Conservation (phyloP, 1,284 basidiomycete species). For the Puccinia hordei region DNA sequence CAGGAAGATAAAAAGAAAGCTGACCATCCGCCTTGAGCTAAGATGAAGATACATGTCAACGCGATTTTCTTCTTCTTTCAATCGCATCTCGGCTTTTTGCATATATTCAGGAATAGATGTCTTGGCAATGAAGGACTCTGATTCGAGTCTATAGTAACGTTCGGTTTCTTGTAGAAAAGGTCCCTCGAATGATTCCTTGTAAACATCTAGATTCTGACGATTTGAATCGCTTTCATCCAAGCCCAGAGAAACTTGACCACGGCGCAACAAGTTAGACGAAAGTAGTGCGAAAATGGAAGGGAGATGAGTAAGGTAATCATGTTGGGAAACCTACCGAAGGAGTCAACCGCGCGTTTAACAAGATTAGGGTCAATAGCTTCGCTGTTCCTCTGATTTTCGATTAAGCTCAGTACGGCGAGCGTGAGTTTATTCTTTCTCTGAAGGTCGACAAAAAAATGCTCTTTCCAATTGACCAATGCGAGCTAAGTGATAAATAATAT, state of each 20-base stretch:
- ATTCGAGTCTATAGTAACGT: constrained; percentile 87
- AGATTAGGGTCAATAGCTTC: constrained; percentile 89
- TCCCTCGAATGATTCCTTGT: constrained; percentile 84
- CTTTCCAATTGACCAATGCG: constrained; percentile 92
- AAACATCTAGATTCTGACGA: constrained; percentile 90
- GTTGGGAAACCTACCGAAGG: constrained; percentile 65
- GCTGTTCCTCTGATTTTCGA: constrained; percentile 90
- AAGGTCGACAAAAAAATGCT: constrained; percentile 83
- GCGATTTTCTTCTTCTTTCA: constrained; percentile 91
- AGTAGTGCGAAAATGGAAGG: not conserved
- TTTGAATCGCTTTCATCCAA: constrained; percentile 87
- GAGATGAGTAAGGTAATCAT: not conserved
- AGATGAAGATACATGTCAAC: constrained; percentile 92
- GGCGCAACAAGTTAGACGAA: constrained; percentile 7
- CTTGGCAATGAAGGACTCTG: constrained; percentile 81
- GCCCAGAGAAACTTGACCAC: constrained; percentile 76
- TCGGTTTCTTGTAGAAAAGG: constrained; percentile 88
- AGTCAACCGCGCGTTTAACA: constrained; percentile 94
- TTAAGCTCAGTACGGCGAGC: constrained; percentile 80
- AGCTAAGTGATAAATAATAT: constrained; percentile 65
- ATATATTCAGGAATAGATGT: constrained; percentile 95
- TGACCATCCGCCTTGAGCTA: constrained; percentile 55
- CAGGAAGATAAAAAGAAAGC: constrained; percentile 66
- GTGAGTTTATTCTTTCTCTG: constrained; percentile 83
- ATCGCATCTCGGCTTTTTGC: constrained; percentile 88